phyloP scores from a whole-genome alignment of 2,329 filamentous ascomycete species.

The Tolypocladium cylindrosporum region DNA sequence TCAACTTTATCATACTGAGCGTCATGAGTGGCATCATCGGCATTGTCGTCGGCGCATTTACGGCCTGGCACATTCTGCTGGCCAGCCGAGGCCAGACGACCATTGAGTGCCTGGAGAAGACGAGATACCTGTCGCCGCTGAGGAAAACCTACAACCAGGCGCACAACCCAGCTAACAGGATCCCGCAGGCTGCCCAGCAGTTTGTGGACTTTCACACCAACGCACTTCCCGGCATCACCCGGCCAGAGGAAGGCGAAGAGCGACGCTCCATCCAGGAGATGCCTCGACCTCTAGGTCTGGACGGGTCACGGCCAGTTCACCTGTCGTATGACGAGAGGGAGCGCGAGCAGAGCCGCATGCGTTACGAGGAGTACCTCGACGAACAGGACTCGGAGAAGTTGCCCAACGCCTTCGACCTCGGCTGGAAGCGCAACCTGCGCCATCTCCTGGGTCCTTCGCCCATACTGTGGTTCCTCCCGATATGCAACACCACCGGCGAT shows the following conservation, averaged over 20 bases:
- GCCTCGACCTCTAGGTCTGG: slow-evolving; percentile 2
- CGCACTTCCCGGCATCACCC: slow-evolving; percentile 66
- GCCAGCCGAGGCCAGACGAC: slow-evolving; percentile 77
- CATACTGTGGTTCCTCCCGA: slow-evolving; percentile 66
- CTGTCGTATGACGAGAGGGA: slow-evolving; percentile 46
- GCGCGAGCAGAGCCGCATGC: slow-evolving; percentile 40
- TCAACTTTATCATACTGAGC: slow-evolving; percentile 83
- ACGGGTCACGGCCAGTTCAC: slow-evolving; percentile 29
- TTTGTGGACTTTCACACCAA: slow-evolving; percentile 76
- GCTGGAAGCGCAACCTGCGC: slow-evolving; percentile 65
- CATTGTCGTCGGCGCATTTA: slow-evolving; percentile 80
- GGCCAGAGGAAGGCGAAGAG: slow-evolving; percentile 72
- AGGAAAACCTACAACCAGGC: slow-evolving; percentile 58
- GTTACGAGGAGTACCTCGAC: slow-evolving; percentile 68
- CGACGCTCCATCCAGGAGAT: slow-evolving; percentile 18
- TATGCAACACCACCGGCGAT: slow-evolving; percentile 80
- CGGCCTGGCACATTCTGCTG: slow-evolving; percentile 81
- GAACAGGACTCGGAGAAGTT: slow-evolving; percentile 81
- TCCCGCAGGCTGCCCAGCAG: slow-evolving; percentile 53
- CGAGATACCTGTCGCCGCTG: slow-evolving; percentile 77
- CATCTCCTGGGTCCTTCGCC: slow-evolving; percentile 73
- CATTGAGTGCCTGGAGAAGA: slow-evolving; percentile 94
- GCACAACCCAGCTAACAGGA: slow-evolving; percentile 39
- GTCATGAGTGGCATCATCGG: slow-evolving; percentile 88
- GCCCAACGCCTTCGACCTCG: slow-evolving; percentile 88